phyloP scores from a whole-genome alignment of 2,329 filamentous ascomycete genomes.

The Zymoseptoria ardabiliae region DNA sequence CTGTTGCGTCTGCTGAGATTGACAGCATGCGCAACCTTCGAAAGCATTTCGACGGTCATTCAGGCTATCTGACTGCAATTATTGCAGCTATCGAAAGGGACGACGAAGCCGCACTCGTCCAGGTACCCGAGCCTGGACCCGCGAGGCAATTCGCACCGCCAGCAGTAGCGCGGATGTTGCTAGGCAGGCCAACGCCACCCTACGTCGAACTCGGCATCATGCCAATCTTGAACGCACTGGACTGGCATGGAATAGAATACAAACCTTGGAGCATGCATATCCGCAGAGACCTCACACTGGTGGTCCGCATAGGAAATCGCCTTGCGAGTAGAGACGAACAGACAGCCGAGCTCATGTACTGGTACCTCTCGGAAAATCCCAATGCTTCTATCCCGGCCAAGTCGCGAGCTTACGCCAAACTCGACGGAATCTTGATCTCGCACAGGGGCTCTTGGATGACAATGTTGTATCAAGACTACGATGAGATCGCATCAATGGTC shows the following conservation, averaged over 20 bases:
- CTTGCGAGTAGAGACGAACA: neutral
- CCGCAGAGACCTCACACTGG: neutral
- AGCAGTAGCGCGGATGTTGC: neutral
- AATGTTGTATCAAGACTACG: neutral
- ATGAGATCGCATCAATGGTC: neutral
- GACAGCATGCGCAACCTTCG: neutral
- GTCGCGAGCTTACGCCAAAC: neutral
- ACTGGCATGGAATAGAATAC: neutral
- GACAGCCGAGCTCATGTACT: neutral
- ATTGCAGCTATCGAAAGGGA: neutral
- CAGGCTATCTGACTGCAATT: neutral
- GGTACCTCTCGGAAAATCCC: neutral
- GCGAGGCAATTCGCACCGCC: neutral
- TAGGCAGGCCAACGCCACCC: neutral
- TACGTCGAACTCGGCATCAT: neutral
- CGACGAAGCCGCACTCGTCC: neutral
- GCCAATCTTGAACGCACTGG: neutral
- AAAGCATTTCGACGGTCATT: neutral
- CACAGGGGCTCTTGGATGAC: neutral
- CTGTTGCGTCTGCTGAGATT: neutral
- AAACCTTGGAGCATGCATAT: neutral
- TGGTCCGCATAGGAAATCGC: neutral
- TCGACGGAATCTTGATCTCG: neutral
- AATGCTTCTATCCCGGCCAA: neutral
- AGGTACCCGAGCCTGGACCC: neutral